phyloP scores from a whole-genome alignment of 1,284 basidiomycete species.

The Tausonia pullulans region DNA sequence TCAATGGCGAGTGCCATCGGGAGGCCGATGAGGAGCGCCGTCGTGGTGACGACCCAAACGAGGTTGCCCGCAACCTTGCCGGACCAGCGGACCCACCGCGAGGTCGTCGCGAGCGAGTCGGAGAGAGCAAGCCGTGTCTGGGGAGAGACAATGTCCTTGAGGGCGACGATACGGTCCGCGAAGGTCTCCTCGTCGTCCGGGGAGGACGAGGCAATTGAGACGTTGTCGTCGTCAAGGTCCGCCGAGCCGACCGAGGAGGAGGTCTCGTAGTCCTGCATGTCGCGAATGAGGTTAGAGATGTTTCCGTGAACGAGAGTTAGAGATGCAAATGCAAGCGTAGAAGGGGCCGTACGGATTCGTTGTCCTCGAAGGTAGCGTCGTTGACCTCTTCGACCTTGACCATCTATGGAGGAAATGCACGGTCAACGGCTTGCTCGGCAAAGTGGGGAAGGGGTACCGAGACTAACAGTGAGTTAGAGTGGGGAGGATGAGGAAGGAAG shows the following conservation, averaged over 20 bases:
- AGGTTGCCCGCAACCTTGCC: constrained; percentile 61
- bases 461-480: not conserved
- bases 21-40: constrained; percentile 81
- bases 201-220: constrained; percentile 24
- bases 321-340: not conserved
- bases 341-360: constrained; percentile 24
- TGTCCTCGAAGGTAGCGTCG: constrained; percentile 23
- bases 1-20: constrained; percentile 87
- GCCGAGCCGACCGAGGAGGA: constrained; percentile 26
- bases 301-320: constrained; percentile 15
- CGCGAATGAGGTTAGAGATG: not conserved
- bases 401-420: constrained; percentile 9
- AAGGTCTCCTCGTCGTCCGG: constrained; percentile 52
- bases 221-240: constrained; percentile 25
- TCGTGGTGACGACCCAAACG: constrained; percentile 91
- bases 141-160: constrained; percentile 91
- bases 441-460: not conserved
- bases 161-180: constrained; percentile 74
- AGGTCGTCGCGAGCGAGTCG: constrained; percentile 49
- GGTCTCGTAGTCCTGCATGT: constrained; percentile 23
- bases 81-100: constrained; percentile 48
- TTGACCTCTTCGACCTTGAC: constrained; percentile 36
- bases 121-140: constrained; percentile 66
- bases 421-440: not conserved
- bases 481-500: not conserved